These are phyloP conservation scores for Linaria vulgaris DNA, from an alignment of 257 asterid genomes.

Conservation along the genomic window DNA sequence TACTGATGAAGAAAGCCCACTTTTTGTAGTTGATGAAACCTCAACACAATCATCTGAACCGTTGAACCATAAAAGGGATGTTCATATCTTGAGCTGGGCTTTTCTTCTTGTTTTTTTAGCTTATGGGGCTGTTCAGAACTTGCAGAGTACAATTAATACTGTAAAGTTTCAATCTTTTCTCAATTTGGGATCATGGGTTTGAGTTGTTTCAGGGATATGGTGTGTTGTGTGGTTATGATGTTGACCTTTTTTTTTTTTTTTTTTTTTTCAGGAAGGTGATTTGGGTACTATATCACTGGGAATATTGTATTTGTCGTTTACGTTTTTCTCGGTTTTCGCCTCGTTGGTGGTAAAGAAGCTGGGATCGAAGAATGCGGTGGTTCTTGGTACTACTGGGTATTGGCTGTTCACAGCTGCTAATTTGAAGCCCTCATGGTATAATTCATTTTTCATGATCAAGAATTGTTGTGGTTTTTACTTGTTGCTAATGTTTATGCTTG, in stretches of 20 bases:
- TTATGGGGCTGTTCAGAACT: conserved; percentile 95
- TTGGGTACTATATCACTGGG: conserved; percentile 87
- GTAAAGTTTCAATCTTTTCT: conserved; percentile 32
- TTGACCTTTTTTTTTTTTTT: neutral
- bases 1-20: conserved; percentile 62
- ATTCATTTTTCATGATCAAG: conserved; percentile 7
- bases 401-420: conserved; percentile 94
- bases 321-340: conserved; percentile 70
- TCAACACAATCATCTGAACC: conserved; percentile 28
- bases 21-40: conserved; percentile 28
- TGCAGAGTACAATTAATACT: conserved; percentile 87
- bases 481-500: neutral
- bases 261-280: conserved; percentile 69
- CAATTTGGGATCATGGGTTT: neutral
- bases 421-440: conserved; percentile 90
- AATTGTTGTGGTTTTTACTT: neutral
- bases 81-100: conserved; percentile 71
- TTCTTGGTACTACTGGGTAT: conserved; percentile 89
- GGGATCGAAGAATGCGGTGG: conserved; percentile 78
- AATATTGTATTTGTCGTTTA: conserved; percentile 82
- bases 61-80: conserved; percentile 64
- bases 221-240: neutral
- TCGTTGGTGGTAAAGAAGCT: conserved; percentile 77
- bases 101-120: conserved; percentile 87
- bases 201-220: neutral